Evolutionary conservation across 108 stramenopile genomes (phyloP).

Genomic region (Epipyxis sp.): DNA sequence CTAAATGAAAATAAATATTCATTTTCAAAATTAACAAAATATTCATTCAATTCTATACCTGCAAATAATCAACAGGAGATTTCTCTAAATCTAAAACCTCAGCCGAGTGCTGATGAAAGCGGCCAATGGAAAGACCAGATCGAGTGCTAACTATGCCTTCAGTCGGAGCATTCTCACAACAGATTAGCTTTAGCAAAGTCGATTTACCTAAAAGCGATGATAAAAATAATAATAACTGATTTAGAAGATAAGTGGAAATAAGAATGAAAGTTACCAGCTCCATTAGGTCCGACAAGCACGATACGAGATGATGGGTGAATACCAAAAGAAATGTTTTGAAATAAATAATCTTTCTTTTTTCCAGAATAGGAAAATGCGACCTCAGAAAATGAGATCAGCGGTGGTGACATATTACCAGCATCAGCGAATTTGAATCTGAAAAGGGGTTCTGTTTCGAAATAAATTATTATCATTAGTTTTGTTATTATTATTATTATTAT

Average conservation of each 20-base stretch:
- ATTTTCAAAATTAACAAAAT: background rate
- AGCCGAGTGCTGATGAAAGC: slow-evolving; percentile 26
- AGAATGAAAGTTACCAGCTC: slow-evolving; percentile 41
- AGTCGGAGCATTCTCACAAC: slow-evolving; percentile 13
- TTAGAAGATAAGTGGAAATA: background rate
- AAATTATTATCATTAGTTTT: too few relatives aligned
- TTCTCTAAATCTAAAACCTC: slow-evolving; percentile 2
- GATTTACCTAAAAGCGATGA: too few relatives aligned
- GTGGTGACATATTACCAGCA: slow-evolving; percentile 78
- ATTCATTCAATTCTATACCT: background rate
- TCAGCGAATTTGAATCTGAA: slow-evolving; percentile 56
- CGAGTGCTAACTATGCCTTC: slow-evolving; percentile 8
- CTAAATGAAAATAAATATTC: slow-evolving; percentile 39
- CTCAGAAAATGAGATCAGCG: slow-evolving; percentile 72
- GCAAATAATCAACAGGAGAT: slow-evolving; percentile 20
- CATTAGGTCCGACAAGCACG: slow-evolving; percentile 67
- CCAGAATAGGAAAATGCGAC: slow-evolving; percentile 73
- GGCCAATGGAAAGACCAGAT: slow-evolving; percentile 20
- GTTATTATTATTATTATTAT: too few relatives aligned
- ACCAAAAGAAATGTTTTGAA: slow-evolving; percentile 77
- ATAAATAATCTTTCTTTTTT: slow-evolving; percentile 63
- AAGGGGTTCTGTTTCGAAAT: too few relatives aligned
- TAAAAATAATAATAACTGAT: background rate
- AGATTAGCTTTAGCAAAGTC: slow-evolving; percentile 43
- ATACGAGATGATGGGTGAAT: slow-evolving; percentile 80